Conservation (phyloP, 2,329 filamentous ascomycete species). For the Colletotrichum endophyticum region DNA sequence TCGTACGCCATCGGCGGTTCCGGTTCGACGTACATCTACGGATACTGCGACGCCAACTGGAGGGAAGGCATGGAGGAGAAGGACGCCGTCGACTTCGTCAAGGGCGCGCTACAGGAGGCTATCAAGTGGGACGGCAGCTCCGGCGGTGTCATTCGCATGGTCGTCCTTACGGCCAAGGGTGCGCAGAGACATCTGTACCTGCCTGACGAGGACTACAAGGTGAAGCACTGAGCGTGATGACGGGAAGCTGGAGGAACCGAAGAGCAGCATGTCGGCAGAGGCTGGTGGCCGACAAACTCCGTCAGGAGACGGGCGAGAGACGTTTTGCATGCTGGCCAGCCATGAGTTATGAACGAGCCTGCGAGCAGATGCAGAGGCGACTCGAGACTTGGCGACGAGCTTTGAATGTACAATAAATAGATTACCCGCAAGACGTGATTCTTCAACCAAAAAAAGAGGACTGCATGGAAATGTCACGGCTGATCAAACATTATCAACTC, state of each 20-base stretch:
- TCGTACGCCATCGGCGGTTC: constrained; percentile 94
- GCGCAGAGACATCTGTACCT: constrained; percentile 94
- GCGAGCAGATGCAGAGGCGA: constrained; percentile 1
- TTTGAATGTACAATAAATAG: constrained; percentile 22
- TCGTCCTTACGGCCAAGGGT: constrained; percentile 88
- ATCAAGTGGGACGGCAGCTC: constrained; percentile 99
- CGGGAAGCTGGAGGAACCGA: constrained; percentile 14
- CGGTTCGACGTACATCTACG: constrained; percentile 99
- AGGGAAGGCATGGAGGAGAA: constrained; percentile 91
- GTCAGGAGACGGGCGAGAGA: not conserved
- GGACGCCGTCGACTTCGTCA: constrained; percentile 91
- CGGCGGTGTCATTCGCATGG: constrained; percentile 96
- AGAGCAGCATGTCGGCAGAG: not conserved
- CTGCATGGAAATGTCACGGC: not conserved
- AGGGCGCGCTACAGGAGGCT: constrained; percentile 86
- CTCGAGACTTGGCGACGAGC: constrained; percentile 9
- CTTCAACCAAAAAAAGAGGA: not conserved
- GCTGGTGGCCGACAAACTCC: not conserved
- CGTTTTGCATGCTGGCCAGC: not conserved
- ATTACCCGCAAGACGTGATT: constrained; percentile 17
- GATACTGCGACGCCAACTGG: constrained; percentile 98
- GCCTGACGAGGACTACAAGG: constrained; percentile 87
- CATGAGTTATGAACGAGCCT: constrained; percentile 14
- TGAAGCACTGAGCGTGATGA: constrained; percentile 54
- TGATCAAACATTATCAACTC: not conserved